Conservation (phyloP, 495 filamentous ascomycete species). For the Aspergillus cristatus region DNA sequence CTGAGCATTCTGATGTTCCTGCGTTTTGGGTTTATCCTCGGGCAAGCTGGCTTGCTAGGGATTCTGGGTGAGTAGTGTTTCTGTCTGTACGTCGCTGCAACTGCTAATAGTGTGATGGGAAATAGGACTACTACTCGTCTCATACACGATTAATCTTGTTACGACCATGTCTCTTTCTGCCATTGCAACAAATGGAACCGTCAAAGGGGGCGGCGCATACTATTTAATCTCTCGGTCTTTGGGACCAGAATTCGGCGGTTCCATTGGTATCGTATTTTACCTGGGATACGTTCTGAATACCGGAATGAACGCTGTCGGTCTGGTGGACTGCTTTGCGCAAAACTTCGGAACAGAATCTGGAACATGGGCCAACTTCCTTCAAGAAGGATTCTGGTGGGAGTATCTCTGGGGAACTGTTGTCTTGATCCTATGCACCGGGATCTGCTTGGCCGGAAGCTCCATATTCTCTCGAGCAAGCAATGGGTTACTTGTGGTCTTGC, state of each 20-base stretch:
- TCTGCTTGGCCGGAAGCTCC: conserved; percentile 72
- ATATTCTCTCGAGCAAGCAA: conserved; percentile 76
- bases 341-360: conserved; percentile 59
- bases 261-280: conserved; percentile 85
- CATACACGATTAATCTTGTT: conserved; percentile 70
- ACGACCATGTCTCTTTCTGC: conserved; percentile 82
- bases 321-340: conserved; percentile 72
- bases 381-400: conserved; percentile 66
- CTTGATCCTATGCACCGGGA: conserved; percentile 61
- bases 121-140: conserved; percentile 58
- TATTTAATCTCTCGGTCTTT: conserved; percentile 82
- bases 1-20: conserved; percentile 90
- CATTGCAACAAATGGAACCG: conserved; percentile 84
- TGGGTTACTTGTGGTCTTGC: conserved; percentile 62
- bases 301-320: conserved; percentile 79
- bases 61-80: conserved; percentile 54
- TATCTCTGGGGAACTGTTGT: conserved; percentile 72
- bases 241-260: conserved; percentile 86
- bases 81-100: neutral
- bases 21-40: conserved; percentile 70
- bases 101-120: conserved; percentile 7
- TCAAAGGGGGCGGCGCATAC: conserved; percentile 81
- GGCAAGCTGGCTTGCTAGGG: conserved; percentile 68
- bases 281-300: conserved; percentile 79
- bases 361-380: conserved; percentile 51